Base-by-base conservation (phyloP, 306 rosid species). In the Fagus sylvatica region DNA sequence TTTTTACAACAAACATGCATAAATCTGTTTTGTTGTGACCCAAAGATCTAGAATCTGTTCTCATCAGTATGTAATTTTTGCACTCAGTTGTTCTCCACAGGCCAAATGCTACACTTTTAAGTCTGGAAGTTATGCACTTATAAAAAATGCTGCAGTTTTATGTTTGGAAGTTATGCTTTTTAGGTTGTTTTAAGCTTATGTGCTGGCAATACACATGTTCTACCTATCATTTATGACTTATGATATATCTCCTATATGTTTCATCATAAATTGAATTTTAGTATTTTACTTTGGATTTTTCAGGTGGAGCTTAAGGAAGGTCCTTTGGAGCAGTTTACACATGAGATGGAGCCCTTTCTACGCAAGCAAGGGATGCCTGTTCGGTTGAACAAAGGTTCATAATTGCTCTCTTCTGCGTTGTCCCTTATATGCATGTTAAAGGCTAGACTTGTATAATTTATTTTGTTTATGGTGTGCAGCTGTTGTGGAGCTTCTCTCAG, bases 291-390 rank as follows among this genome's bases (percentile, higher is more conserved):
- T 60, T 13, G n/a, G 56, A 36, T 76, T 30, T 70, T 74, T 57
- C 73, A 95, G 99, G 99, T 95, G 69, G 97, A 91, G 82, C 98
- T 95, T 64, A 82, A 88, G 69, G 99, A 95, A 84, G 99, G 99
- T 42, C 96, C 99, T 81, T 73, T 95, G 78, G 99, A 91, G 76
- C 94, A 87, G 76, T 93, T 95, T 81, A 86, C 90, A 7, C 99
- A 95, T 81, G 99, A 95, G 87, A 95, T 95, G 99, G 99, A 95
- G 71, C 99, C 99, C 53, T 87, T 91, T 68, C 90, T 95, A 28
- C 88, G 99, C 43, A 95, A 95, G 87, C 97, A 91, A 77, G 97
- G 99, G 73, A 86, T 95, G 94, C 99, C 99, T 54, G 97, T 95
- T 66, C 96, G 99, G 73, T 87, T 95, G 82, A 95, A 90, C 73